Base-by-base conservation (phyloP, 140 eudicot species). In the Oenanthe javanica region DNA sequence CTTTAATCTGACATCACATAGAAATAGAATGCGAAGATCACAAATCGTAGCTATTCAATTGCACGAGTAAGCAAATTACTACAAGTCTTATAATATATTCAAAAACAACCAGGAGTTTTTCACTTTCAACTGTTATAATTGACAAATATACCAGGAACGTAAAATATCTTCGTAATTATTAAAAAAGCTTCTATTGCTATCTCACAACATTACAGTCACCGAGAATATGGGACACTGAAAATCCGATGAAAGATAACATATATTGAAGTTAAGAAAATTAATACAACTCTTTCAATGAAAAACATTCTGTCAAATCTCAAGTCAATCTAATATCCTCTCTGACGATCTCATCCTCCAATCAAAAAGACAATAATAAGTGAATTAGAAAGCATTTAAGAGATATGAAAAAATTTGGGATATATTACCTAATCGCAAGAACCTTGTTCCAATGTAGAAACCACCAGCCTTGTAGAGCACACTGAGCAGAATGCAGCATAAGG, bases 341-440 rank as follows among this genome's bases (percentile, higher is more conserved):
- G 6, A 43, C 0, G 46, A 43, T 43, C 46, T 87, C 83, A 72
- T 88, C 87, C 84, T 86, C 78, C 88, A 87, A 78, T 48, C 49
- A 83, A 66, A 78, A 79, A 82, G 75, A 83, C 55, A 50, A 85
- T 57, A 57, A 82, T 43, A 72, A 72, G 51, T 40, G 52, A 72
- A 72, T 14, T 27, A n/a, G 13, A 74, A 74, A 74, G 15, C 45
- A 25, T 8, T 23, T 46, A 74, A 57, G 40, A 59, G 54, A 83
- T 55, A 49, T 49, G 79, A 77, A 59, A 78, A 86, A 79, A 71
- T 51, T 87, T 81, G 77, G 81, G 84, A 85, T 77, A 79, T 77
- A 85, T 87, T 87, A 88, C 96, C 93, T 84, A 92, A 87, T 84
- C 84, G 88, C 90, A 86, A 86, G 91, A 83, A 87, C 81, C 82